Evolutionary conservation across 1,139 yeast genomes (phyloP).

Genomic region (Scheffersomyces illinoinensis): DNA sequence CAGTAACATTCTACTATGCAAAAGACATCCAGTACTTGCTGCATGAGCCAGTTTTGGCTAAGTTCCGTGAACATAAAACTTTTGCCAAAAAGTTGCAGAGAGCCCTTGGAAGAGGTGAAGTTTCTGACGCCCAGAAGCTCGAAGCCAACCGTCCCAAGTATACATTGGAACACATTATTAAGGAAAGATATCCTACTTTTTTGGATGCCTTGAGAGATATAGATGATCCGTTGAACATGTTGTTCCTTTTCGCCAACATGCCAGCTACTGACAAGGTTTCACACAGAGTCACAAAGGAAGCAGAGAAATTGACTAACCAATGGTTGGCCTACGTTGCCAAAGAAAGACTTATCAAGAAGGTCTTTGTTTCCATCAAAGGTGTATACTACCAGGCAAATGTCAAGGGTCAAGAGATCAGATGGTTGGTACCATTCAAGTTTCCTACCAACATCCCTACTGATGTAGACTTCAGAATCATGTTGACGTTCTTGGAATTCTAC

Average conservation of each 20-base stretch:
- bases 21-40: slow-evolving; percentile 92
- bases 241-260: slow-evolving; percentile 89
- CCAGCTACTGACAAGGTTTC: slow-evolving; percentile 89
- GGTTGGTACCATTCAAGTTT: slow-evolving; percentile 97
- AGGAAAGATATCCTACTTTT: slow-evolving; percentile 94
- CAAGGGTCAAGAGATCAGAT: slow-evolving; percentile 88
- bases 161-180: slow-evolving; percentile 85
- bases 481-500: slow-evolving; percentile 93
- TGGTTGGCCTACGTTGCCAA: slow-evolving; percentile 94
- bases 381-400: slow-evolving; percentile 91
- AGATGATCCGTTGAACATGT: slow-evolving; percentile 94
- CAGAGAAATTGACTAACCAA: slow-evolving; percentile 83
- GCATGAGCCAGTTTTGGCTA: slow-evolving; percentile 92
- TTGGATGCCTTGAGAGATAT: slow-evolving; percentile 89
- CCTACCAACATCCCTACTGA: slow-evolving; percentile 94
- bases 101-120: slow-evolving; percentile 91
- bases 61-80: slow-evolving; percentile 93
- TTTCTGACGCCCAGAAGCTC: slow-evolving; percentile 81
- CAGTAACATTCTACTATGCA: slow-evolving; percentile 88
- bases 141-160: slow-evolving; percentile 82
- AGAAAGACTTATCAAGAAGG: slow-evolving; percentile 80
- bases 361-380: slow-evolving; percentile 95
- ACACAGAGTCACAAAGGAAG: slow-evolving; percentile 79
- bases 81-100: slow-evolving; percentile 88
- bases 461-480: slow-evolving; percentile 95